These are phyloP conservation scores for Agaricus blazei DNA, from an alignment of 768 basidiomycete genomes.

Conservation along the genomic window DNA sequence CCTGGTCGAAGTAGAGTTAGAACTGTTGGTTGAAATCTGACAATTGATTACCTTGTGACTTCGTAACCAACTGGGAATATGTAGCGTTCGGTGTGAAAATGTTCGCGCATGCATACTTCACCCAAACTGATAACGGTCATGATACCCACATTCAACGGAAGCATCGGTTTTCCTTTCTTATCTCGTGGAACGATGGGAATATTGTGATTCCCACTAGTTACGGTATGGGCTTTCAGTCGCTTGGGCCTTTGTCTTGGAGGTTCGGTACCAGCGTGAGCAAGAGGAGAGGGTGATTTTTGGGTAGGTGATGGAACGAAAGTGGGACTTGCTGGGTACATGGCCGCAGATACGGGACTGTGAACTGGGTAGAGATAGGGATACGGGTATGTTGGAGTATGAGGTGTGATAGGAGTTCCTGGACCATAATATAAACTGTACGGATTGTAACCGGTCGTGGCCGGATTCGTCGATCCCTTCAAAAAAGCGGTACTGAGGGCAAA, in stretches of 20 bases:
- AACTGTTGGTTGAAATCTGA: constrained; percentile 3
- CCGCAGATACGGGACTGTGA: constrained; percentile 30
- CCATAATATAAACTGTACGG: constrained; percentile 39
- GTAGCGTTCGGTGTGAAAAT: constrained; percentile 84
- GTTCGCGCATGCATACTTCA: constrained; percentile 73
- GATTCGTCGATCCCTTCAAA: constrained; percentile 13
- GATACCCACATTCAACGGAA: constrained; percentile 81
- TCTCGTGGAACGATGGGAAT: constrained; percentile 80
- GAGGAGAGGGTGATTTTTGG: constrained; percentile 15
- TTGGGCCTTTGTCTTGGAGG: constrained; percentile 64
- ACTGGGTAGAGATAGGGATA: constrained; percentile 41
- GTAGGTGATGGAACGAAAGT: constrained; percentile 20
- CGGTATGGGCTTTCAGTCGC: constrained; percentile 74
- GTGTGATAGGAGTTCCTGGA: constrained; percentile 33
- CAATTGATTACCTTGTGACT: constrained; percentile 56
- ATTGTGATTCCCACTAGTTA: constrained; percentile 69
- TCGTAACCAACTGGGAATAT: constrained; percentile 88
- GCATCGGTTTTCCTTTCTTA: constrained; percentile 59
- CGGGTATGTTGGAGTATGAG: constrained; percentile 29
- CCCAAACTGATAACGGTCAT: constrained; percentile 79
- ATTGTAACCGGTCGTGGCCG: constrained; percentile 24
- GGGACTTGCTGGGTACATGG: constrained; percentile 28
- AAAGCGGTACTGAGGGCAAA: constrained; percentile 27
- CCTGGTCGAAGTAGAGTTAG: constrained; percentile 28
- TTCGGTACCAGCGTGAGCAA: constrained; percentile 17